A percentile compares a stretch with the other conserved stretches of the same genome.
These are phyloP conservation scores for Adansonia gregorii DNA, from an alignment of 441 rosid species.

Conservation along the genomic window DNA sequence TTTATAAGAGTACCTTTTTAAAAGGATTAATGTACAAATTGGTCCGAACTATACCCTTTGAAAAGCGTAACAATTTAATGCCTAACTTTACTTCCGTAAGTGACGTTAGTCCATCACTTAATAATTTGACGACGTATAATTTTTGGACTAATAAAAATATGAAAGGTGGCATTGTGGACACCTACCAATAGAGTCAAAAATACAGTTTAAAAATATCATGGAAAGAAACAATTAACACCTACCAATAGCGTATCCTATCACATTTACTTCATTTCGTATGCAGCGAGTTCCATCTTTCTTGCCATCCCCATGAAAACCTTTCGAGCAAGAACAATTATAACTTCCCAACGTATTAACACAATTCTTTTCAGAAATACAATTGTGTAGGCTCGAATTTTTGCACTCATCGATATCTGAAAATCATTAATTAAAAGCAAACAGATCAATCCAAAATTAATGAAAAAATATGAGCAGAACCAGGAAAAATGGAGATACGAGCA, in stretches of 20 bases:
- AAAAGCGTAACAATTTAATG: no score
- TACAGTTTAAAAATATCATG: no score
- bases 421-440: background rate
- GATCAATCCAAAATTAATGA: background rate
- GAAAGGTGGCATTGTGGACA: no score
- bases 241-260: background rate
- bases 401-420: background rate
- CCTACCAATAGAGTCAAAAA: no score
- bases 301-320: slow-evolving; percentile 7
- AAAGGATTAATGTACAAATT: no score
- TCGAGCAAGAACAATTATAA: background rate
- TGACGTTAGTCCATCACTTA: no score
- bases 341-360: background rate
- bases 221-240: background rate
- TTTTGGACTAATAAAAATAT: no score
- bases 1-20: no score
- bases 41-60: no score
- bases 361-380: background rate
- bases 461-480: background rate
- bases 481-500: background rate
- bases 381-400: background rate
- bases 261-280: background rate
- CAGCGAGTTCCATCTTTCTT: background rate
- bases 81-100: no score
- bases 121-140: no score